These are phyloP conservation scores for Lipomyces yamadae DNA, from an alignment of 805 yeast species.

Conservation along the genomic window DNA sequence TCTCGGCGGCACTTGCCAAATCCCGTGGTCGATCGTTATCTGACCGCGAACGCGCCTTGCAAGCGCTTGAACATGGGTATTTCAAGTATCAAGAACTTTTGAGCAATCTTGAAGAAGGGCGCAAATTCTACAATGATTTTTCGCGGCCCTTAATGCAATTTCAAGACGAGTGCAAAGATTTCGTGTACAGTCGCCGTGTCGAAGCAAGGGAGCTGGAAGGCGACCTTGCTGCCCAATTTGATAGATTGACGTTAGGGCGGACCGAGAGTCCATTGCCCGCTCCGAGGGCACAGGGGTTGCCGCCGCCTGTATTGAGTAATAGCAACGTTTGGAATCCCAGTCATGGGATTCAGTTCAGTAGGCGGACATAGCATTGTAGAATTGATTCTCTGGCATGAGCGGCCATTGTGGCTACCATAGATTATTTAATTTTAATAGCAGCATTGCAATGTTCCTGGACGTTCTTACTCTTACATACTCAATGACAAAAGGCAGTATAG, in stretches of 20 bases:
- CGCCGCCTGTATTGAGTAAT: conserved; percentile 26
- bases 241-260: conserved; percentile 5
- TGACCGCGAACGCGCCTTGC: conserved; percentile 57
- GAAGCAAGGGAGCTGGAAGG: conserved; percentile 59
- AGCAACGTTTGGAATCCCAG: conserved; percentile 31
- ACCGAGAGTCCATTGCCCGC: conserved; percentile 32
- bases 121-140: conserved; percentile 70
- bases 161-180: conserved; percentile 56
- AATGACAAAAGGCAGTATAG: too few relatives aligned
- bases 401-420: not conserved
- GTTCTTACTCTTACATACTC: too few relatives aligned
- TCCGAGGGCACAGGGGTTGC: conserved; percentile 36
- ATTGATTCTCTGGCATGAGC: not conserved
- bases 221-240: conserved; percentile 11
- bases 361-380: conserved; percentile 2
- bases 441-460: too few relatives aligned
- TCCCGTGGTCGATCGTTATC: conserved; percentile 42
- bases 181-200: conserved; percentile 55
- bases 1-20: conserved; percentile 29
- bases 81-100: conserved; percentile 60
- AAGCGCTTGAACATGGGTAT: conserved; percentile 56
- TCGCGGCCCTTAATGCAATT: conserved; percentile 53
- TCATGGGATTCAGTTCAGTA: conserved; percentile 35
- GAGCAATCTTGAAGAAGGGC: conserved; percentile 68
- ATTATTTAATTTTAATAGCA: not conserved